These are phyloP conservation scores for Capronia coronata DNA, from an alignment of 2,329 filamentous ascomycete genomes.

Conservation along the genomic window DNA sequence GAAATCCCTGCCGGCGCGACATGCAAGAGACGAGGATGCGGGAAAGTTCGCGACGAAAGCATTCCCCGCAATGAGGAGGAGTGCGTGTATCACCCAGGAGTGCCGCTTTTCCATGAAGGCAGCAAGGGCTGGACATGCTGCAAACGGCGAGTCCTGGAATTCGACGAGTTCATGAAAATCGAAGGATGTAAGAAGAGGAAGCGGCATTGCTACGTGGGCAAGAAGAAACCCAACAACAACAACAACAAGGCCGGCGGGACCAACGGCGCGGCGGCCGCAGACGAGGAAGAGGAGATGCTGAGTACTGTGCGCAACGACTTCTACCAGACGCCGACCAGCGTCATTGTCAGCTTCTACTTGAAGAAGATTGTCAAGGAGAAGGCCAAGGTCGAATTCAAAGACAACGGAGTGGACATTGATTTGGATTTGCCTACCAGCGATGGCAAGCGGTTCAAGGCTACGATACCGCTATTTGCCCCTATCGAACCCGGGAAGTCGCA, in stretches of 20 bases:
- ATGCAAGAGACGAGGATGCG: conserved; percentile 74
- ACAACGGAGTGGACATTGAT: conserved; percentile 46
- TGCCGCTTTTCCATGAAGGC: conserved; percentile 92
- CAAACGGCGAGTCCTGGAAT: conserved; percentile 89
- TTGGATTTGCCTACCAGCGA: conserved; percentile 85
- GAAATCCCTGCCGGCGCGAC: conserved; percentile 66
- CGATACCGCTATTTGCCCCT: conserved; percentile 66
- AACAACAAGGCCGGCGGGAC: conserved; percentile 56
- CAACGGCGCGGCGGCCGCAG: conserved; percentile 1
- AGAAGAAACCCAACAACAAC: conserved; percentile 59
- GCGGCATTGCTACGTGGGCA: conserved; percentile 75
- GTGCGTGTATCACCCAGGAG: conserved; percentile 83
- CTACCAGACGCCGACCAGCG: conserved; percentile 79
- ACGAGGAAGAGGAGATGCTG: conserved; percentile 19
- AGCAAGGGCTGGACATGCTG: conserved; percentile 98
- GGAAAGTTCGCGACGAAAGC: conserved; percentile 41
- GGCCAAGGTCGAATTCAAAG: conserved; percentile 64
- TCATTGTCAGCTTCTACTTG: conserved; percentile 88
- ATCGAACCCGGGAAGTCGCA: conserved; percentile 70
- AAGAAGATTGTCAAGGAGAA: conserved; percentile 90
- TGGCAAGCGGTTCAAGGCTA: conserved; percentile 70
- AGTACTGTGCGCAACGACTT: conserved; percentile 64
- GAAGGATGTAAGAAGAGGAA: conserved; percentile 79
- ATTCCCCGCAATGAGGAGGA: conserved; percentile 60
- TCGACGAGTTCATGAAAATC: conserved; percentile 96